These are phyloP conservation scores for Fusarium decemcellulare DNA, from an alignment of 2,329 filamentous ascomycete species.

Conservation along the genomic window DNA sequence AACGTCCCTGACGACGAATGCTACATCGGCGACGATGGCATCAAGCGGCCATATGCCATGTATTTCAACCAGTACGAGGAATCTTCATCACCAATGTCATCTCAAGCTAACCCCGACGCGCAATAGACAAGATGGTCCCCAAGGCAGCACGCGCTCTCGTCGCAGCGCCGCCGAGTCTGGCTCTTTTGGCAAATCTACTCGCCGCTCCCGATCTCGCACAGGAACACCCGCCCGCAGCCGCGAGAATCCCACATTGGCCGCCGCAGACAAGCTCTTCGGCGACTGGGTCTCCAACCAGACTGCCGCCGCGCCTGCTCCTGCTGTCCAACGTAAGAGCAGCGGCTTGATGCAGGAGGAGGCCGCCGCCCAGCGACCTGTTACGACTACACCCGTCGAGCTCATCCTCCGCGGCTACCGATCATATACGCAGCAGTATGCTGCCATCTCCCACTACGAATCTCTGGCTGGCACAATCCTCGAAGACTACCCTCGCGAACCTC, in stretches of 20 bases:
- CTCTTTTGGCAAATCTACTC: constrained; percentile 77
- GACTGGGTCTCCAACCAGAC: constrained; percentile 68
- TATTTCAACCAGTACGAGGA: constrained; percentile 72
- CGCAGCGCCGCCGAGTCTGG: constrained; percentile 72
- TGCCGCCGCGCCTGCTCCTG: constrained; percentile 46
- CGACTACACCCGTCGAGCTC: constrained; percentile 75
- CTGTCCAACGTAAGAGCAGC: constrained; percentile 54
- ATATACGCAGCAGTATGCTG: constrained; percentile 81
- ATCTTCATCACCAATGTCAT: not conserved
- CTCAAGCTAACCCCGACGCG: constrained; percentile 15
- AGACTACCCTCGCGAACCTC: constrained; percentile 91
- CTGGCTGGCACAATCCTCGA: constrained; percentile 91
- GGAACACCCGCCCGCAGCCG: constrained; percentile 68
- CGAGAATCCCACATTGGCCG: constrained; percentile 74
- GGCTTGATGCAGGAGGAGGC: constrained; percentile 59
- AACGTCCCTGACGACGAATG: constrained; percentile 79
- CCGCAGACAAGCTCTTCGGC: constrained; percentile 73
- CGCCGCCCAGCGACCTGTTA: constrained; percentile 51
- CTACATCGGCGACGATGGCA: constrained; percentile 75
- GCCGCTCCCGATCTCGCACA: constrained; percentile 73
- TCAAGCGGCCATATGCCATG: constrained; percentile 77
- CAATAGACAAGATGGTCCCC: constrained; percentile 66
- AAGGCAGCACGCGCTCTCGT: constrained; percentile 63
- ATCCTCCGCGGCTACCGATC: constrained; percentile 86
- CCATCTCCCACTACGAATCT: constrained; percentile 89